Evolutionary conservation across 306 rosid species (phyloP).

Genomic region (Malus asiatica): DNA sequence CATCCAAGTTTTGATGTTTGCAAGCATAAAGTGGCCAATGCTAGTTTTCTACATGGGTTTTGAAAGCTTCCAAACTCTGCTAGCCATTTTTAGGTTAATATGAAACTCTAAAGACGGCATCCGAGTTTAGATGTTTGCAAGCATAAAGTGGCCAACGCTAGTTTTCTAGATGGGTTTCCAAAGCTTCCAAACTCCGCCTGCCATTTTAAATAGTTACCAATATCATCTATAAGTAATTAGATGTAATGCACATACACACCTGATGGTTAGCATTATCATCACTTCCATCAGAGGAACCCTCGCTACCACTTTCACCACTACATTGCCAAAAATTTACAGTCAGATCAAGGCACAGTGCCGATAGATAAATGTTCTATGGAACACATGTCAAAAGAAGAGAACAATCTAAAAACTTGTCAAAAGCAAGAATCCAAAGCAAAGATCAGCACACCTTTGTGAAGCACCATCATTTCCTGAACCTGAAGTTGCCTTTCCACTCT

Average conservation of each 20-base stretch:
- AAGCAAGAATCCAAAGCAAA: slow-evolving; percentile 14
- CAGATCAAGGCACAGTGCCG: background rate
- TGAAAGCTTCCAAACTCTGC: background rate
- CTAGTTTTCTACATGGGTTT: background rate
- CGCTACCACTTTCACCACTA: slow-evolving; percentile 85
- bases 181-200: background rate
- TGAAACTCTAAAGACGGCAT: background rate
- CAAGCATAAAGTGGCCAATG: background rate
- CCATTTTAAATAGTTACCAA: slow-evolving; percentile 7
- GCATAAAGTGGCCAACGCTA: background rate
- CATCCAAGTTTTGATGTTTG: background rate
- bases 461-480: slow-evolving; percentile 86
- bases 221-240: background rate
- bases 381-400: background rate
- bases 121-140: background rate
- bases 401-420: slow-evolving; percentile 6
- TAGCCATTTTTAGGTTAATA: background rate
- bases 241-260: slow-evolving; percentile 33
- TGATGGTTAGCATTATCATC: slow-evolving; percentile 78
- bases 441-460: slow-evolving; percentile 67
- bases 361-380: background rate
- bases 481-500: slow-evolving; percentile 73
- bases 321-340: background rate
- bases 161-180: background rate
- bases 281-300: slow-evolving; percentile 80